These are phyloP conservation scores for Stenogyne calaminthoides DNA, from an alignment of 305 asterid genomes.

Conservation along the genomic window DNA sequence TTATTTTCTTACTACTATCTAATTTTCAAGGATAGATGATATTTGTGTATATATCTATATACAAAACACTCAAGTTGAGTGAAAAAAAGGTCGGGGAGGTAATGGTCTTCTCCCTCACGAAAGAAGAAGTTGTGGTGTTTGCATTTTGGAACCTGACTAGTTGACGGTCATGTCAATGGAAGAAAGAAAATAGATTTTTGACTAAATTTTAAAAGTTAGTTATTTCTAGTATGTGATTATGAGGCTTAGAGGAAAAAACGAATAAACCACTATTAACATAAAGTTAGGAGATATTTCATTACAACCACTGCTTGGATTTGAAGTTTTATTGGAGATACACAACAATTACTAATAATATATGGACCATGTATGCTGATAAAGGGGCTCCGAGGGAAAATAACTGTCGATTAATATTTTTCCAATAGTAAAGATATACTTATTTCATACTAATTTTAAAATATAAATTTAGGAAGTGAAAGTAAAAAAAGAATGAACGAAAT, in stretches of 20 bases:
- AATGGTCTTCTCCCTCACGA: constrained; percentile 49
- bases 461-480: background rate
- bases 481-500: background rate
- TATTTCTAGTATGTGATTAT: constrained; percentile 42
- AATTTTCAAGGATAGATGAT: background rate
- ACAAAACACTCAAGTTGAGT: background rate
- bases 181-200: constrained; percentile 3
- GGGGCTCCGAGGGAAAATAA: background rate
- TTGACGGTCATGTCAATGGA: constrained; percentile 19
- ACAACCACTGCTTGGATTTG: background rate
- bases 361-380: background rate
- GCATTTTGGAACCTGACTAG: constrained; percentile 5
- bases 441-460: background rate
- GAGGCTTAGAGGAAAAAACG: constrained; percentile 45
- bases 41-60: background rate
- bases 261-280: constrained; percentile 2
- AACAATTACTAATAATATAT: background rate
- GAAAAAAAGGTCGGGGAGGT: constrained; percentile 49
- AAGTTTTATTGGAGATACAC: background rate
- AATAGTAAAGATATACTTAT: background rate
- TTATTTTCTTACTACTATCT: background rate
- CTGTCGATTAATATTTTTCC: background rate
- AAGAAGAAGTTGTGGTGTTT: background rate
- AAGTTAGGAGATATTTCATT: constrained; percentile 27
- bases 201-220: constrained; percentile 28